Evolutionary conservation across 1,139 yeast genomes (phyloP).

Genomic region (Wickerhamomyces sp.): DNA sequence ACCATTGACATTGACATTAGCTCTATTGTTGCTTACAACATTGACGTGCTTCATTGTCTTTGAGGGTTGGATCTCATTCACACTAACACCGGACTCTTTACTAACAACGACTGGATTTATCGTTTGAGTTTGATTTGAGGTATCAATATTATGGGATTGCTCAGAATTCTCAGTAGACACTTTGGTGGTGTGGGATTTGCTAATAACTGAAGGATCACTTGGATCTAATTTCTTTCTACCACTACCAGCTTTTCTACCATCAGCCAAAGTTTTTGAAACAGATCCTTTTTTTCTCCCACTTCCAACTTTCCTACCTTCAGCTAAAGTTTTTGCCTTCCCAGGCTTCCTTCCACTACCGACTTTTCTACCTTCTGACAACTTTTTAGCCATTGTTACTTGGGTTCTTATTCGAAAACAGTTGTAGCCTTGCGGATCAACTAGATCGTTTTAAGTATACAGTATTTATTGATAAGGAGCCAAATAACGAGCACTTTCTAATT

Average conservation of each 20-base stretch:
- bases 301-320: slow-evolving; percentile 36
- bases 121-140: no score
- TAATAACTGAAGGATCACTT: neutral
- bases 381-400: slow-evolving; percentile 29
- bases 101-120: no score
- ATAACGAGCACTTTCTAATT: no score
- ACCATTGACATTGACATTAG: no score
- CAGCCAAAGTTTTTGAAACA: slow-evolving; percentile 19
- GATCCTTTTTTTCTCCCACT: slow-evolving; percentile 32
- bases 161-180: neutral
- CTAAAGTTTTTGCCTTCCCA: slow-evolving; percentile 33
- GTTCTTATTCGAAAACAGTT: neutral
- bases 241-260: slow-evolving; percentile 22
- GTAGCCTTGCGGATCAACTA: neutral
- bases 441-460: no score
- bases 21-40: no score
- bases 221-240: slow-evolving; percentile 18
- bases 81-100: no score
- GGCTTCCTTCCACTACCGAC: slow-evolving; percentile 36
- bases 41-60: no score
- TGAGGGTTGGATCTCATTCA: no score
- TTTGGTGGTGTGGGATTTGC: neutral
- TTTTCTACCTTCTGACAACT: slow-evolving; percentile 35
- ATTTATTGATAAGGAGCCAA: no score
- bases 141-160: no score